Conservation (phyloP, 179 eudicot species). For the Gypsophila paniculata region DNA sequence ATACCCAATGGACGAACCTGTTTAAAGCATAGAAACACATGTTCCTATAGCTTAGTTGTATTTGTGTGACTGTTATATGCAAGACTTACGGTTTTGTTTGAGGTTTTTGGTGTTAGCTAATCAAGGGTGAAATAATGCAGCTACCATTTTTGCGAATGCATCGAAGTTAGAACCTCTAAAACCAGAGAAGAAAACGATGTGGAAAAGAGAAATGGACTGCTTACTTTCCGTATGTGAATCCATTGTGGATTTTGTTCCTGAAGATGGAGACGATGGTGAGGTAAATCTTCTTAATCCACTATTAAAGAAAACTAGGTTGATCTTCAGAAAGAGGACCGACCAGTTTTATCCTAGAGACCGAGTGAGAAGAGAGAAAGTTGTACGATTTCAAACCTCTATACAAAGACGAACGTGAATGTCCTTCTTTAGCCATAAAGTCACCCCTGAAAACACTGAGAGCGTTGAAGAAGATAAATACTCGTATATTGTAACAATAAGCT, state of each 20-base stretch:
- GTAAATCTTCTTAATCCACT: slow-evolving; percentile 22
- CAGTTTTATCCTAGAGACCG: no score
- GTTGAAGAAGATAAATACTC: no score
- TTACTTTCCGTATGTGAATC: slow-evolving; percentile 80
- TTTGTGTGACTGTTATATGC: no score
- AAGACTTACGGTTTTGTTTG: neutral
- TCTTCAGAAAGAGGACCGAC: neutral
- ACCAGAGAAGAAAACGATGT: slow-evolving; percentile 67
- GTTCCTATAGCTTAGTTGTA: no score
- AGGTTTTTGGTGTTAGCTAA: neutral
- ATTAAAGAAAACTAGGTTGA: neutral
- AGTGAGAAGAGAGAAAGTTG: no score
- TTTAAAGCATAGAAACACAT: no score
- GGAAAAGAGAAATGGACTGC: slow-evolving; percentile 96
- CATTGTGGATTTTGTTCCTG: slow-evolving; percentile 68
- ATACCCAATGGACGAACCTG: no score
- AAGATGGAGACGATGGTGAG: slow-evolving; percentile 57
- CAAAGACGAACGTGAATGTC: no score
- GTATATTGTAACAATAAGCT: no score
- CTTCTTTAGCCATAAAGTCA: no score
- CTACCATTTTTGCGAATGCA: slow-evolving; percentile 81
- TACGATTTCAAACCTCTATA: no score
- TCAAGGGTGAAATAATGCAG: slow-evolving; percentile 32
- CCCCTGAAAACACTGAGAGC: no score
- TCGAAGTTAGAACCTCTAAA: slow-evolving; percentile 74